A percentile compares a stretch with the other conserved stretches of the same genome.
phyloP scores from a whole-genome alignment of 164 flowering plant genomes.

The Stephania yunnanensis region DNA sequence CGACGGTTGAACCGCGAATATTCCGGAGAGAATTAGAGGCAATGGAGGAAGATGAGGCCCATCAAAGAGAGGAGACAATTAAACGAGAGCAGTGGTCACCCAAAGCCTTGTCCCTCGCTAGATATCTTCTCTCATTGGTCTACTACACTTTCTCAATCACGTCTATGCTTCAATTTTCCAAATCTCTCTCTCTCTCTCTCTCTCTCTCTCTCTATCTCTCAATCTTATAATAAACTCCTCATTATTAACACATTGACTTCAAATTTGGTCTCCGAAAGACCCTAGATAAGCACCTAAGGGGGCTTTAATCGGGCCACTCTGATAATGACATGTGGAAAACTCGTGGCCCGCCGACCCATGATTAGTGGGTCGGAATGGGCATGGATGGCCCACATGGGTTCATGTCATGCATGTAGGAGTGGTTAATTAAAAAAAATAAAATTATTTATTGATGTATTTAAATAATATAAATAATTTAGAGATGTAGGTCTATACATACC shows the following conservation, averaged over 20 bases:
- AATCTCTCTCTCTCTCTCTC: neutral
- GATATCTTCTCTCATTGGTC: neutral
- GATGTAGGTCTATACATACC: too few relatives aligned
- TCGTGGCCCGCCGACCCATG: neutral
- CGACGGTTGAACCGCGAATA: slow-evolving; percentile 1
- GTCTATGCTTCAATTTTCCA: neutral
- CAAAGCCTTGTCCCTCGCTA: slow-evolving; percentile 1
- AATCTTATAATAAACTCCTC: neutral
- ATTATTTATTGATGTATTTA: too few relatives aligned
- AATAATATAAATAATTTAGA: too few relatives aligned
- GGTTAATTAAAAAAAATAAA: too few relatives aligned
- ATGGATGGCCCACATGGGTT: too few relatives aligned
- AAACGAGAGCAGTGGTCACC: neutral
- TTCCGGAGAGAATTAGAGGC: neutral
- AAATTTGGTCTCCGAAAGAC: neutral
- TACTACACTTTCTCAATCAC: neutral
- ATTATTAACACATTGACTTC: neutral
- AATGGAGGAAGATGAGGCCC: neutral
- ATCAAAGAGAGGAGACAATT: neutral
- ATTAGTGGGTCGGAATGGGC: neutral
- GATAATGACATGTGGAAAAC: neutral
- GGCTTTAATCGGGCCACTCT: neutral
- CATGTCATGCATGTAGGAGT: too few relatives aligned
- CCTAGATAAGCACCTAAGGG: neutral
- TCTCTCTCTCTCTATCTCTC: neutral